phyloP scores from a whole-genome alignment of 164 flowering plant genomes.

The Piper longum region DNA sequence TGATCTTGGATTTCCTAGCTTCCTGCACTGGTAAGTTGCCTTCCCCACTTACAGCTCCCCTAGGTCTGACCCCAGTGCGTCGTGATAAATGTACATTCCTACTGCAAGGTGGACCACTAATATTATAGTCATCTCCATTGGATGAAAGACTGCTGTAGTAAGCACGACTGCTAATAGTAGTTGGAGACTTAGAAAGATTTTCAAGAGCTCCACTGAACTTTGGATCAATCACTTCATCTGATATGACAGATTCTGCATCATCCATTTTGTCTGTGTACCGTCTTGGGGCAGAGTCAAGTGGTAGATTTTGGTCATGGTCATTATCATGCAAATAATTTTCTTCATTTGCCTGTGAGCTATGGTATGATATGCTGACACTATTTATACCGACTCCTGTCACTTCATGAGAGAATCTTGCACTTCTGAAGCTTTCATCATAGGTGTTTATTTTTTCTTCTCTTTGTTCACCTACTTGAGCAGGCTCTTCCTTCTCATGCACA shows the following conservation, averaged over 20 bases:
- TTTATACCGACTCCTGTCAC: not conserved
- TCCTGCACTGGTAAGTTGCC: conserved; percentile 14
- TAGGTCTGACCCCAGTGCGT: conserved; percentile 7
- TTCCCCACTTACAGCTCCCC: conserved; percentile 7
- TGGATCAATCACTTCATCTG: conserved; percentile 11
- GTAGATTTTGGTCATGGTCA: not conserved
- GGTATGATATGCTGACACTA: conserved; percentile 6
- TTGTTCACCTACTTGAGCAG: not conserved
- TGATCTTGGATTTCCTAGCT: conserved; percentile 9
- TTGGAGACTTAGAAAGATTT: conserved; percentile 21
- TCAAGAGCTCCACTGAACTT: conserved; percentile 10
- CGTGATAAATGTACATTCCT: conserved; percentile 7
- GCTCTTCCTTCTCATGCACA: not conserved
- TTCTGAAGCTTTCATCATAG: conserved; percentile 5
- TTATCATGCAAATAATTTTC: conserved; percentile 9
- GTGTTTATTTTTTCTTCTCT: not conserved
- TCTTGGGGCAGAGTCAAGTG: conserved; percentile 10
- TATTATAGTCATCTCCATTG: conserved; percentile 31
- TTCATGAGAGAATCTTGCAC: not conserved
- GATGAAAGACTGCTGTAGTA: conserved; percentile 62
- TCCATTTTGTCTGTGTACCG: conserved; percentile 17
- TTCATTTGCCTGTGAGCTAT: conserved; percentile 7
- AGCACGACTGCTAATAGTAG: conserved; percentile 23
- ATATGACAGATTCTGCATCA: conserved; percentile 12
- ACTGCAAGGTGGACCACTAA: conserved; percentile 19